Evolutionary conservation across 176 grass and related monocot species (phyloP).

Genomic region (Avena insularis): DNA sequence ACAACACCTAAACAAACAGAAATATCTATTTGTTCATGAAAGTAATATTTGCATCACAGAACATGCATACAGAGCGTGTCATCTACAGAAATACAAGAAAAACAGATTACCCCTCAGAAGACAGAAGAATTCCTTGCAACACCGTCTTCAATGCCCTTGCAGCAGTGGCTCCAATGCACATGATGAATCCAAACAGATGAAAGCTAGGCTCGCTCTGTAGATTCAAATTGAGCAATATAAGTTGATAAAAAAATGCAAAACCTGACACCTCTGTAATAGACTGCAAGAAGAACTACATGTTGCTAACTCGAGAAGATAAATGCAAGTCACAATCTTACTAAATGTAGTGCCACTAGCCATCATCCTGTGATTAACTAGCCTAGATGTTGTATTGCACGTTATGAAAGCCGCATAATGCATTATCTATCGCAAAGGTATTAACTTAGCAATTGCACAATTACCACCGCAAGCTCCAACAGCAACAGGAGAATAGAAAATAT

Average conservation of each 20-base stretch:
- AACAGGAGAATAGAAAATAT: neutral
- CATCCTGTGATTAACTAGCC: neutral
- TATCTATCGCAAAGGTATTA: neutral
- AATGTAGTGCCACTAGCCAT: neutral
- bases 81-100: neutral
- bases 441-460: conserved; percentile 8
- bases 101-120: conserved; percentile 71
- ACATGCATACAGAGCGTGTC: neutral
- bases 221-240: conserved; percentile 32
- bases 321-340: neutral
- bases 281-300: neutral
- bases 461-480: neutral
- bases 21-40: conserved; percentile 2
- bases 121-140: conserved; percentile 81
- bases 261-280: neutral
- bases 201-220: conserved; percentile 80
- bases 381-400: neutral
- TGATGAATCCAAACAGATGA: conserved; percentile 85
- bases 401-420: neutral
- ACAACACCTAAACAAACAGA: conserved; percentile 7
- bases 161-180: conserved; percentile 82
- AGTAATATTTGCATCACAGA: conserved; percentile 11
- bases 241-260: neutral
- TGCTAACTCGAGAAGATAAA: neutral
- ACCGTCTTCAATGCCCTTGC: conserved; percentile 83